Conservation (phyloP, 164 flowering plant species). For the Vitis rotundifolia region DNA sequence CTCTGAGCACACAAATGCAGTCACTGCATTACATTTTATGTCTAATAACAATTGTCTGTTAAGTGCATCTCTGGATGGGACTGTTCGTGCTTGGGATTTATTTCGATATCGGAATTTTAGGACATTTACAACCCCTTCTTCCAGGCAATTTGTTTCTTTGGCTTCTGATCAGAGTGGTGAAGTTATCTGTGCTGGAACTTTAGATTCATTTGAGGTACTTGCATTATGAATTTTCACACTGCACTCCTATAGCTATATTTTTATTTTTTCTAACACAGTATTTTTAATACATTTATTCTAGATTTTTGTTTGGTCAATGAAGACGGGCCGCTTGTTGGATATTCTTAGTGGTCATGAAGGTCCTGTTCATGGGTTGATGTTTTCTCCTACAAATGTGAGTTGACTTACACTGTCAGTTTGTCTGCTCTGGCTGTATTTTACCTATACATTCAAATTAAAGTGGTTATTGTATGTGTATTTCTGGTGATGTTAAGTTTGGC, state of each 20-base stretch:
- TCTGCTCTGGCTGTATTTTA: no score
- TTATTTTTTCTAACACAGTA: conserved; percentile 9
- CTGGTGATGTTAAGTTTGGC: neutral
- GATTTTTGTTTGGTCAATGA: conserved; percentile 99
- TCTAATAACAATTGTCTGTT: conserved; percentile 74
- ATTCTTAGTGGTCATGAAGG: conserved; percentile 95
- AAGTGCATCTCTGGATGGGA: conserved; percentile 98
- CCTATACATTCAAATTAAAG: no score
- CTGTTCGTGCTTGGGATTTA: conserved; percentile 98
- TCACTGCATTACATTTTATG: conserved; percentile 94
- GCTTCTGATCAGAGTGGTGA: conserved; percentile 97
- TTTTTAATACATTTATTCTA: conserved; percentile 17
- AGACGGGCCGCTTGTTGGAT: conserved; percentile 94
- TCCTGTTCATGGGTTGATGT: conserved; percentile 95
- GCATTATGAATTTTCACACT: neutral
- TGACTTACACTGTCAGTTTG: neutral
- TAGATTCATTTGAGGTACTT: conserved; percentile 91
- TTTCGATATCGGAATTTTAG: conserved; percentile 93
- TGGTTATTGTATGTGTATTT: neutral
- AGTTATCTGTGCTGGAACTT: conserved; percentile 96
- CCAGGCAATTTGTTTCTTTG: conserved; percentile 94
- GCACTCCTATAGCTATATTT: neutral
- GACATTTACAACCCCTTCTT: conserved; percentile 85
- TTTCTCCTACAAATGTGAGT: conserved; percentile 92
- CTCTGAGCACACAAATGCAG: conserved; percentile 92